These are phyloP conservation scores for Argentina anserina DNA, from an alignment of 306 rosid species.

Conservation along the genomic window DNA sequence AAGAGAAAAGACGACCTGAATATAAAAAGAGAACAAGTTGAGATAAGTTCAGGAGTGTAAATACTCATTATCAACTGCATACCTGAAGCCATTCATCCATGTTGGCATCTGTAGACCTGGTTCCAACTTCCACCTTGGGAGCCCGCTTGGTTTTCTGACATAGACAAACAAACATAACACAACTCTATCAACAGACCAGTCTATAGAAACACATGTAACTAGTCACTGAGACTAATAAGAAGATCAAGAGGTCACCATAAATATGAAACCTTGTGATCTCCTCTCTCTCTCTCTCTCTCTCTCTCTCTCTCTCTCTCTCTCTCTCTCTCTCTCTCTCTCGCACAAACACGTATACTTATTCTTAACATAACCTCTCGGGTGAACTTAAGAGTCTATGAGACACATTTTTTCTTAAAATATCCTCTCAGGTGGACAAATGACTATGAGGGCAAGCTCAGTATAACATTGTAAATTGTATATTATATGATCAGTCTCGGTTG, in stretches of 20 bases:
- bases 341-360: too few species aligned
- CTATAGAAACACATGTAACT: too few species aligned
- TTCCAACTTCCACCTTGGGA: conserved; percentile 94
- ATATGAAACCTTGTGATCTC: too few species aligned
- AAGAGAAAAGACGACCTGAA: neutral
- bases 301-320: too few species aligned
- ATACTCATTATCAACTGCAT: conserved; percentile 20
- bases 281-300: too few species aligned
- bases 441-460: neutral
- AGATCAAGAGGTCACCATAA: neutral
- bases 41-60: neutral
- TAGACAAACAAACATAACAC: conserved; percentile 19
- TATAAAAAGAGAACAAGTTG: too few species aligned
- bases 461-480: neutral
- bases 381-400: neutral
- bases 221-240: too few species aligned
- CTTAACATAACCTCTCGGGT: too few species aligned
- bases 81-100: conserved; percentile 98
- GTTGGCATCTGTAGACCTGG: conserved; percentile 63
- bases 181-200: conserved; percentile 4
- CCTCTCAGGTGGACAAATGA: neutral
- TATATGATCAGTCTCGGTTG: neutral
- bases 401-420: neutral
- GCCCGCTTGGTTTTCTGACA: conserved; percentile 80
- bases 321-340: too few species aligned